Conservation (phyloP, 2,329 filamentous ascomycete species). For the Colletotrichum australisinense region DNA sequence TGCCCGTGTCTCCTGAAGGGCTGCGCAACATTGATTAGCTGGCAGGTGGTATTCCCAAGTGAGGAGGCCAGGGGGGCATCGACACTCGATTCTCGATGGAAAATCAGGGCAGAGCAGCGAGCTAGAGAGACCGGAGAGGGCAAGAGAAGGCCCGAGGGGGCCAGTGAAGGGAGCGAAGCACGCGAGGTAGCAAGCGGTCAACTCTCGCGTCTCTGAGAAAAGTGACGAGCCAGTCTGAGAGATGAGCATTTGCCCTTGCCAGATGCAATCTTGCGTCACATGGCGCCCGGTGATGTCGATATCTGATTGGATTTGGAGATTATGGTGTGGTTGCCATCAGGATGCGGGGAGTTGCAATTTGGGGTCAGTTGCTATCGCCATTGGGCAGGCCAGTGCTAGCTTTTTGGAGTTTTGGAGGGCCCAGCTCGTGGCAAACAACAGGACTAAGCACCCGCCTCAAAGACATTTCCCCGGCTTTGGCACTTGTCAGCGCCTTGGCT, state of each 20-base stretch:
- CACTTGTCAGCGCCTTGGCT: not conserved
- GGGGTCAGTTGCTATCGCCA: slow-evolving; percentile 2
- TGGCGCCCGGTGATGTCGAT: slow-evolving; percentile 25
- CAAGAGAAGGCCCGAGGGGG: no score
- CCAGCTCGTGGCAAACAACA: slow-evolving; percentile 1
- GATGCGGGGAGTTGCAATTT: slow-evolving; percentile 32
- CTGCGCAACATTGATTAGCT: slow-evolving; percentile 2
- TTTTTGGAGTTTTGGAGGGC: not conserved
- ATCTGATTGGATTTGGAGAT: slow-evolving; percentile 24
- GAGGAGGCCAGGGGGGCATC: not conserved
- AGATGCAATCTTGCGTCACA: slow-evolving; percentile 34
- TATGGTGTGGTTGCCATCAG: slow-evolving; percentile 25
- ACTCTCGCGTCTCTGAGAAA: not conserved
- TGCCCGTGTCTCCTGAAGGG: slow-evolving; percentile 1
- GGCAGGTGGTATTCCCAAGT: not conserved
- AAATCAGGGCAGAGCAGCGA: not conserved
- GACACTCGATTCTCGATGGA: not conserved
- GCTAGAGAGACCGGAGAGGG: not conserved
- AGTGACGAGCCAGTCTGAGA: not conserved
- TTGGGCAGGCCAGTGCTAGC: slow-evolving; percentile 15
- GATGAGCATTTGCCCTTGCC: not conserved
- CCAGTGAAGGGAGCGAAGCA: not conserved
- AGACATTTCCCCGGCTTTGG: not conserved
- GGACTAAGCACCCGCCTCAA: not conserved
- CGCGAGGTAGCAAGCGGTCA: not conserved